Conservation (phyloP, 306 rosid genomes). For the Macrotyloma uniflorum region DNA sequence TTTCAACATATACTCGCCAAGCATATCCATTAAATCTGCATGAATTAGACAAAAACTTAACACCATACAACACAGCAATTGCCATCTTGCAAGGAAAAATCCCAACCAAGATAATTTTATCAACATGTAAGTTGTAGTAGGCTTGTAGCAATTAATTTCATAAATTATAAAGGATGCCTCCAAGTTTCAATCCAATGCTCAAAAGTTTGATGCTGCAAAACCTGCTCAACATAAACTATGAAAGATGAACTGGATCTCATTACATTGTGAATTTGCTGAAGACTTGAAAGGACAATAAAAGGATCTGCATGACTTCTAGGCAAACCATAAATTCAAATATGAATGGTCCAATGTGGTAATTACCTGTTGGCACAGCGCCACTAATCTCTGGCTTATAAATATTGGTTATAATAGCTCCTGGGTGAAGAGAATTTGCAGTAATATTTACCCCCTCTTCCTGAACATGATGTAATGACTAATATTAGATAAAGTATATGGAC, state of each 20-base stretch:
- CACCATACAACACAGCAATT: neutral
- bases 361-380: conserved; percentile 45
- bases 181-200: neutral
- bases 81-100: neutral
- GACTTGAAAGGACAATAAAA: neutral
- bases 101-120: neutral
- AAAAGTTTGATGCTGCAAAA: neutral
- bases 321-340: neutral
- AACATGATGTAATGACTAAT: conserved; percentile 36
- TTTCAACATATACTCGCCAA: conserved; percentile 55
- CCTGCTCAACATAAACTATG: neutral
- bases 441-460: conserved; percentile 70
- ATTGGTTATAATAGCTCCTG: conserved; percentile 65
- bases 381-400: conserved; percentile 50
- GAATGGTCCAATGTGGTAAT: conserved; percentile 16
- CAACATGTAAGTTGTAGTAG: neutral
- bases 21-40: conserved; percentile 49
- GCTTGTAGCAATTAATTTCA: neutral
- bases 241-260: neutral
- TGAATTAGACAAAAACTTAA: conserved; percentile 7
- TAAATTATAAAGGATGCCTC: neutral
- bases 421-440: conserved; percentile 92
- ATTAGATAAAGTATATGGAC: conserved; percentile 16
- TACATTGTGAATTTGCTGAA: neutral
- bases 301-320: neutral